Conservation (phyloP, 1,284 basidiomycete species). For the Leccinum ambiguum region DNA sequence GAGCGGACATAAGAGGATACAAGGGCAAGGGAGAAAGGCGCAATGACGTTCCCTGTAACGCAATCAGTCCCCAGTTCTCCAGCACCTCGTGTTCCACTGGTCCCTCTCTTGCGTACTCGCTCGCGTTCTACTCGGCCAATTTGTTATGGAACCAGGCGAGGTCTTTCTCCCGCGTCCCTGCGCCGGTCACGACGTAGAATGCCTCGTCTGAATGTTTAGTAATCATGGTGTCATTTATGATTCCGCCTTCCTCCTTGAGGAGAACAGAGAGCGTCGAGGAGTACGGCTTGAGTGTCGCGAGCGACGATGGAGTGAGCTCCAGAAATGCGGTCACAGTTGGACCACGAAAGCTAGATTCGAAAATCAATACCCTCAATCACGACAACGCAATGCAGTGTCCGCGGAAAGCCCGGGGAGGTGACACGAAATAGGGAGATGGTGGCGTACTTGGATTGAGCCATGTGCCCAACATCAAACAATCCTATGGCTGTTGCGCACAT, state of each 20-base stretch:
- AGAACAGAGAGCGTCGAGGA: conserved; percentile 85
- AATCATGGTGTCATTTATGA: conserved; percentile 92
- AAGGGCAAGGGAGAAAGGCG: too few relatives aligned
- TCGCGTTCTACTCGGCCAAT: conserved; percentile 75
- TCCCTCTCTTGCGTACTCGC: conserved; percentile 47
- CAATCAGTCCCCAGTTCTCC: conserved; percentile 86
- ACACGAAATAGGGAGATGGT: conserved; percentile 4
- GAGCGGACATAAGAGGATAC: background rate
- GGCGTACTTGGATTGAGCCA: conserved; percentile 84
- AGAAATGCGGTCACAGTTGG: conserved; percentile 76
- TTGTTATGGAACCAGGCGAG: conserved; percentile 74
- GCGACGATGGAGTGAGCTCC: conserved; percentile 81
- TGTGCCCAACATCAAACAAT: conserved; percentile 97
- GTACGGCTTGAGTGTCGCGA: conserved; percentile 67
- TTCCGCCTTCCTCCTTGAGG: conserved; percentile 87
- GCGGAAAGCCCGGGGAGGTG: background rate
- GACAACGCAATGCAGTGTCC: background rate
- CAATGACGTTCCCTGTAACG: conserved; percentile 71
- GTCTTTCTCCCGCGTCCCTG: conserved; percentile 83
- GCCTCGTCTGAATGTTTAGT: conserved; percentile 79
- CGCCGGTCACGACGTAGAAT: conserved; percentile 97
- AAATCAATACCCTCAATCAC: background rate
- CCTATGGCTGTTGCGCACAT: conserved; percentile 83
- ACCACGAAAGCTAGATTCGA: conserved; percentile 58
- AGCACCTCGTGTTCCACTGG: conserved; percentile 81